phyloP scores from a whole-genome alignment of 257 asterid species.

The Ajuga chamaepitys region DNA sequence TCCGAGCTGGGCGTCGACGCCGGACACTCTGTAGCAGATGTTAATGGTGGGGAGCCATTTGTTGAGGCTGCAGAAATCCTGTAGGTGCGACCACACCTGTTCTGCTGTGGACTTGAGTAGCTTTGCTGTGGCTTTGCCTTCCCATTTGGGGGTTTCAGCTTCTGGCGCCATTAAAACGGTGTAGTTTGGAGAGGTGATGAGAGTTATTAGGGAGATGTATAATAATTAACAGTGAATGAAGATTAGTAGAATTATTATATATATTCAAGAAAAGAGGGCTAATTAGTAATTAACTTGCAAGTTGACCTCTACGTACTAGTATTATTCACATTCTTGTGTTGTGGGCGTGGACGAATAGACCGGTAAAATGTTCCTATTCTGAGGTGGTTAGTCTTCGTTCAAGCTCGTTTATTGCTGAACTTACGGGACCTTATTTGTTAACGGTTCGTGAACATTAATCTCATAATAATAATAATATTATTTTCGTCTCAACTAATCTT shows the following conservation, averaged over 20 bases:
- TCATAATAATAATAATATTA: too few species aligned
- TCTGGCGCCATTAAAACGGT: slow-evolving; percentile 26
- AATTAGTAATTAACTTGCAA: too few species aligned
- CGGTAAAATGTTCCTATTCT: too few species aligned
- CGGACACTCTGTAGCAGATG: slow-evolving; percentile 40
- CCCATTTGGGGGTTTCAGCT: slow-evolving; percentile 38
- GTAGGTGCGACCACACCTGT: slow-evolving; percentile 55
- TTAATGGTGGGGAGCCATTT: slow-evolving; percentile 59
- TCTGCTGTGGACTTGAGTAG: slow-evolving; percentile 28
- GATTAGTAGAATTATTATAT: neutral
- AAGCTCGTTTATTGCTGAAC: too few species aligned
- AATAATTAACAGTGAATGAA: too few species aligned
- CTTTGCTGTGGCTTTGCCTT: slow-evolving; percentile 43
- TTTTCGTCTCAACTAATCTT: too few species aligned
- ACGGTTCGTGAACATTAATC: too few species aligned
- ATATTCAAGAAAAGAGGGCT: neutral
- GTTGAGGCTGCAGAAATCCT: slow-evolving; percentile 54
- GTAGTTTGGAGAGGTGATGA: neutral
- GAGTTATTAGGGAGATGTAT: neutral
- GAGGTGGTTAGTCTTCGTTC: too few species aligned
- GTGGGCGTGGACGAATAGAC: too few species aligned
- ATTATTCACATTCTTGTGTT: too few species aligned
- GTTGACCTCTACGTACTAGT: too few species aligned
- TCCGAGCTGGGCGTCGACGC: slow-evolving; percentile 24
- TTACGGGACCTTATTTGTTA: too few species aligned